phyloP scores from a whole-genome alignment of 176 grass and related monocot genomes.

The Luzula sylvatica region DNA sequence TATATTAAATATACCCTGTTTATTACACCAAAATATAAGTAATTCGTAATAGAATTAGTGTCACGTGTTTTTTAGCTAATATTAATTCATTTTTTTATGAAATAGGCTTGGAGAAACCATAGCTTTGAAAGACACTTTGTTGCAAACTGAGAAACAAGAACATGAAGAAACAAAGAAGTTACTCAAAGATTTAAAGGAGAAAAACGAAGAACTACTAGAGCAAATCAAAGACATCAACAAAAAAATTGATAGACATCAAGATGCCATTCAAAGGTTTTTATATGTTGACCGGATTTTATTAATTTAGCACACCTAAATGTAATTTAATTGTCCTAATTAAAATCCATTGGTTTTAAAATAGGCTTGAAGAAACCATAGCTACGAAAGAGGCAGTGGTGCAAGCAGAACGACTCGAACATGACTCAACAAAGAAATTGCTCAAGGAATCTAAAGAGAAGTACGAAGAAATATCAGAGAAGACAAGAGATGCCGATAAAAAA shows the following conservation, averaged over 20 bases:
- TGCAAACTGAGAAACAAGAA: slow-evolving; percentile 42
- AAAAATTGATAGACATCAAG: slow-evolving; percentile 45
- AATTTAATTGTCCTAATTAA: slow-evolving; percentile 1
- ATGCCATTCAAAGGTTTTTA: slow-evolving; percentile 50
- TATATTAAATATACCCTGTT: not conserved
- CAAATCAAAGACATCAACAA: slow-evolving; percentile 47
- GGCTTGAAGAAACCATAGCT: slow-evolving; percentile 22
- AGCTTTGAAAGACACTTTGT: slow-evolving; percentile 30
- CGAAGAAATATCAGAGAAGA: slow-evolving; percentile 23
- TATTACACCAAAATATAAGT: not conserved
- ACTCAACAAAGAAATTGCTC: slow-evolving; percentile 25
- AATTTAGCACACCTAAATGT: not conserved
- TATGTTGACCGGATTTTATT: not conserved
- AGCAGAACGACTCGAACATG: slow-evolving; percentile 21
- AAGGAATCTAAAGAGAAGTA: slow-evolving; percentile 22
- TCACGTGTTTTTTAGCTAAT: too few species aligned
- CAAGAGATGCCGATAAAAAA: slow-evolving; percentile 17
- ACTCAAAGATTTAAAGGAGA: slow-evolving; percentile 32
- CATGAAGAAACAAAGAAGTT: slow-evolving; percentile 37
- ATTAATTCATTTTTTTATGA: slow-evolving; percentile 18
- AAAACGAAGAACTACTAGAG: slow-evolving; percentile 41
- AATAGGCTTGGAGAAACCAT: slow-evolving; percentile 45
- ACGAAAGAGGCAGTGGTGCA: slow-evolving; percentile 17
- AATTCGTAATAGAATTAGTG: too few species aligned
- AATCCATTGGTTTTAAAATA: slow-evolving; percentile 1